Evolutionary conservation across 2,329 filamentous ascomycete species (phyloP).

Genomic region (Penicillium sp.): DNA sequence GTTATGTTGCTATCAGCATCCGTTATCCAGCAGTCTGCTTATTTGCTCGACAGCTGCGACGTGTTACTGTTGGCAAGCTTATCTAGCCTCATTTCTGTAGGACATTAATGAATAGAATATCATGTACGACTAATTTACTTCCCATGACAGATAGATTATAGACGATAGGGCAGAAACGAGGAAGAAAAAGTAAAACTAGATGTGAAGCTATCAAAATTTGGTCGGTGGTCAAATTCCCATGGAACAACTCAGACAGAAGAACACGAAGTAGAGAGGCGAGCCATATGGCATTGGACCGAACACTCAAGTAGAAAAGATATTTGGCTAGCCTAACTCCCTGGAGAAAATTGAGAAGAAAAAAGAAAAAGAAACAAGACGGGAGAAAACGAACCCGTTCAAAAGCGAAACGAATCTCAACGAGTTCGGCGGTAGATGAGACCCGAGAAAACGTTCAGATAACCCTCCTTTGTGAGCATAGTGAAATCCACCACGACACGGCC

Average conservation of each 20-base stretch:
- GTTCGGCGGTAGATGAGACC: slow-evolving; percentile 43
- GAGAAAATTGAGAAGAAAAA: neutral
- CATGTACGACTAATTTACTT: neutral
- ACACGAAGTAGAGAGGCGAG: slow-evolving; percentile 13
- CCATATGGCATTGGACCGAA: slow-evolving; percentile 3
- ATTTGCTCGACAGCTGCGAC: neutral
- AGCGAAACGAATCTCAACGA: slow-evolving; percentile 27
- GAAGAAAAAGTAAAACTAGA: neutral
- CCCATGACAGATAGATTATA: neutral
- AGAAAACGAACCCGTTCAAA: neutral
- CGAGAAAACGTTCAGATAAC: slow-evolving; percentile 51
- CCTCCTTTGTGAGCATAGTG: slow-evolving; percentile 49
- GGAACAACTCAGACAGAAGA: neutral
- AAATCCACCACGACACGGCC: slow-evolving; percentile 48
- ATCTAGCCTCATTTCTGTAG: neutral
- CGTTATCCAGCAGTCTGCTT: neutral
- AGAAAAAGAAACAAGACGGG: slow-evolving; percentile 7
- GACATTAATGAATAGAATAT: neutral
- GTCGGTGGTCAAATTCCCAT: neutral
- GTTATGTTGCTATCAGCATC: neutral
- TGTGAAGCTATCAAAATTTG: neutral
- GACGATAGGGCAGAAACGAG: neutral
- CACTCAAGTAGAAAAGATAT: neutral
- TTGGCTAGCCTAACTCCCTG: neutral
- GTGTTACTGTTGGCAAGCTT: neutral